Base-by-base conservation (phyloP, 1,284 basidiomycete genomes). In the Vanrija pseudolonga region DNA sequence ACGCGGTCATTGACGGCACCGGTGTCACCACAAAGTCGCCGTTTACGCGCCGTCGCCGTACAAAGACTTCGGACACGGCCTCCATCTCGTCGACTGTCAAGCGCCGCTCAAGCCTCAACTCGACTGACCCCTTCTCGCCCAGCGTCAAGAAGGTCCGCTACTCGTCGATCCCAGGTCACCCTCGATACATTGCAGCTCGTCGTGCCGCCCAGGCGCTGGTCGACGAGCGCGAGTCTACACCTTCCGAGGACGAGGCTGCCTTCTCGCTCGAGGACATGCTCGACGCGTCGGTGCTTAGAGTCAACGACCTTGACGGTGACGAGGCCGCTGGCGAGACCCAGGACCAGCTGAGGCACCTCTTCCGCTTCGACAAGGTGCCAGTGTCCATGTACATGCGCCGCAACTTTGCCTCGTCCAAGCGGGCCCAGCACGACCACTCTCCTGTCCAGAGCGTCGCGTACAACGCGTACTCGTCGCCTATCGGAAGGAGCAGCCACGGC, bases 141-240 rank as follows among this genome's bases (percentile, higher is more conserved):
- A 24, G 49, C 36, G 49, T 50, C 40, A 73, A 72, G 55, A 64
- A 66, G 50, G 56, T 60, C 3, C 55, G 70, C 45, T 74, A 73
- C 60, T 72, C 73, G 36, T 72, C 70, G 20, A 74, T 74, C 43
- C 73, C 73, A 8, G 73, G 73, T 20, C 73, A 74, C 56, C 73
- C 73, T 12, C 60, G 71, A 14, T 74, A 59, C 56, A 55, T 71
- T 36, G 66, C 66, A 9, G 72, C 72, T 14, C 56, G 62, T 11
- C 61, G 65, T 17, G 65, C 66, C 2, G 60, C 62, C 3, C 54
- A 62, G 53, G 39, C 61, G n/a, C 39, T 60, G 14, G 51, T 59
- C 36, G 63, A 67, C 49, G 66, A 68, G 39, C 58, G 64, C 22
- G 67, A 69, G 48, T 60, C 58, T 23, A 70, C 66, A 3, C 61